Percentiles rank a stretch among this genome's conserved stretches.
These are phyloP conservation scores for Populus ilicifolia DNA, from an alignment of 345 rosid genomes.

Conservation along the genomic window DNA sequence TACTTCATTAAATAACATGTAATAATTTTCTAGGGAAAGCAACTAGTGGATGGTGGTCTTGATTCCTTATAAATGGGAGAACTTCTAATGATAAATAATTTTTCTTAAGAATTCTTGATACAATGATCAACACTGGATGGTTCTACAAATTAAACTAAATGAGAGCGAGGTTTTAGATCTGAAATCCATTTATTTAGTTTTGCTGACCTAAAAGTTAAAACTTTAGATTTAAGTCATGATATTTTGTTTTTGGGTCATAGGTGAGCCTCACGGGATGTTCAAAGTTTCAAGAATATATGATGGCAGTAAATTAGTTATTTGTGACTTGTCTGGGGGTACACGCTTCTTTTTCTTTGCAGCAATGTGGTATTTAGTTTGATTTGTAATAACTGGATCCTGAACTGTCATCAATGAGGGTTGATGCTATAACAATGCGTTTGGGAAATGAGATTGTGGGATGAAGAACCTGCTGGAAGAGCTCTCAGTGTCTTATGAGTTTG, in stretches of 20 bases:
- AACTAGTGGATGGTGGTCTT: neutral
- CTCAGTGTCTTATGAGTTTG: neutral
- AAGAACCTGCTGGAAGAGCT: neutral
- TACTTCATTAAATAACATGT: neutral
- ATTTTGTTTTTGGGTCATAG: too few relatives aligned
- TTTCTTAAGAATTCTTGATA: too few relatives aligned
- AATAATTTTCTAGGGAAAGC: neutral
- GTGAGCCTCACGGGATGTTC: too few relatives aligned
- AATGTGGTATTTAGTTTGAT: neutral
- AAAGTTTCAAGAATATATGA: too few relatives aligned
- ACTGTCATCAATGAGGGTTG: neutral
- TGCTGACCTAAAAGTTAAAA: too few relatives aligned
- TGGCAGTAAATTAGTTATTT: too few relatives aligned
- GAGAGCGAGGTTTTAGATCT: too few relatives aligned
- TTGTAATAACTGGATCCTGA: neutral
- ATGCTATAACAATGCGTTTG: neutral
- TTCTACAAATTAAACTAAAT: too few relatives aligned
- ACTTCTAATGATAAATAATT: too few relatives aligned
- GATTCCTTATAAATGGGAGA: neutral
- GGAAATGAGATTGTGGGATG: neutral
- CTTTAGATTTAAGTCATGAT: too few relatives aligned
- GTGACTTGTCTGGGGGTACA: neutral
- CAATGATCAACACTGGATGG: too few relatives aligned
- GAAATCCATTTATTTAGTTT: too few relatives aligned
- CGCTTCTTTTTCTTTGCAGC: neutral